These are phyloP conservation scores for Cephaloascus albidus DNA, from an alignment of 805 yeast genomes.

Conservation along the genomic window DNA sequence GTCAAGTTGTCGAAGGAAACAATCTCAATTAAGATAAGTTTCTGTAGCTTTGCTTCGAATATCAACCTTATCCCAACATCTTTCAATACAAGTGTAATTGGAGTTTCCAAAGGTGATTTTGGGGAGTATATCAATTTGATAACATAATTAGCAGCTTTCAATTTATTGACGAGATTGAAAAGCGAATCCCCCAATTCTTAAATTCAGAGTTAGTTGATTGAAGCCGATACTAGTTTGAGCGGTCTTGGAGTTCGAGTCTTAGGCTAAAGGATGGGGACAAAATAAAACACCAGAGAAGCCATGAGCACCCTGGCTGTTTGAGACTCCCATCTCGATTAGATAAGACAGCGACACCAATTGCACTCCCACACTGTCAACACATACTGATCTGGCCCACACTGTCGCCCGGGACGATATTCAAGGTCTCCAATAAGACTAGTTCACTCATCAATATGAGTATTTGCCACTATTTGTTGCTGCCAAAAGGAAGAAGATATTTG, in stretches of 20 bases:
- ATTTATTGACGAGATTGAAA: neutral
- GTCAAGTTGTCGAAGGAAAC: conserved; percentile 11
- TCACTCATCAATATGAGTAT: too few species aligned
- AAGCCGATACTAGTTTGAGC: too few species aligned
- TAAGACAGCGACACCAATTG: neutral
- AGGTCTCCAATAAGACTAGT: neutral
- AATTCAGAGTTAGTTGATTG: too few species aligned
- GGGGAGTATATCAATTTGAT: neutral
- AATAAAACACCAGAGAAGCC: too few species aligned
- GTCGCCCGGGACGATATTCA: neutral
- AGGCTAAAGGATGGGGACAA: too few species aligned
- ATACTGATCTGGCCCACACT: neutral
- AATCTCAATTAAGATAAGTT: conserved; percentile 20
- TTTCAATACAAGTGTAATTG: conserved; percentile 4
- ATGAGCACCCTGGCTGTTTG: too few species aligned
- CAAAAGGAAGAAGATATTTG: too few species aligned
- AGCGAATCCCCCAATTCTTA: neutral
- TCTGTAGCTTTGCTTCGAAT: conserved; percentile 16
- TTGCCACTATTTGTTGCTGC: too few species aligned
- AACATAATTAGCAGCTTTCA: neutral
- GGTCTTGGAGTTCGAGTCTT: too few species aligned
- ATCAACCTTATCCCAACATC: conserved; percentile 14
- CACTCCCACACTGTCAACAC: neutral
- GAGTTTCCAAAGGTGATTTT: conserved; percentile 3
- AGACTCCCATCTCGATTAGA: too few species aligned